These are phyloP conservation scores for Nicotiana sylvestris DNA, from an alignment of 257 asterid genomes.

Conservation along the genomic window DNA sequence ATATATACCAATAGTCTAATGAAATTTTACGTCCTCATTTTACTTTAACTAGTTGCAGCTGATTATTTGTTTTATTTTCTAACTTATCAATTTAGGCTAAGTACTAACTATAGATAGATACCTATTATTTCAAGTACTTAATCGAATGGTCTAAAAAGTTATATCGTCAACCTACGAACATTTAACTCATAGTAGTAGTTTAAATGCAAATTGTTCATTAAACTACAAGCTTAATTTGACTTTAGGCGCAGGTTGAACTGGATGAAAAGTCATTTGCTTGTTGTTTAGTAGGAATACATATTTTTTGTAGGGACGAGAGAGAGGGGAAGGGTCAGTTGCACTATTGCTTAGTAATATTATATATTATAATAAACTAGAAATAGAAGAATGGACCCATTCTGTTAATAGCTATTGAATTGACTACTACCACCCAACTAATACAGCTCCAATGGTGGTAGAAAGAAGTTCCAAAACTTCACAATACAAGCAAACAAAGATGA, in stretches of 20 bases:
- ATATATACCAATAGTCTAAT: not conserved
- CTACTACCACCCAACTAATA: constrained; percentile 11
- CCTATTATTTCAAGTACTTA: not conserved
- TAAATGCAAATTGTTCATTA: not conserved
- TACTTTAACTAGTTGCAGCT: not conserved
- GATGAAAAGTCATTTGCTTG: not conserved
- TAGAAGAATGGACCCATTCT: constrained; percentile 12
- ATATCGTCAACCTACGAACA: not conserved
- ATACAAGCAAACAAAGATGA: not conserved
- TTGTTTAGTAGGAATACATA: not conserved
- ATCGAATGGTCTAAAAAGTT: not conserved
- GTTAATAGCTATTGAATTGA: constrained; percentile 7
- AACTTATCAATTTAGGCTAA: not conserved
- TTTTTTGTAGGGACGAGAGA: not conserved
- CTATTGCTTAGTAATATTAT: not conserved
- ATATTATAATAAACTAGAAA: not conserved
- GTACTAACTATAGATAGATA: not conserved
- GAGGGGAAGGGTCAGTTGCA: not conserved
- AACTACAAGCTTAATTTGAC: not conserved
- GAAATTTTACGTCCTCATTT: not conserved
- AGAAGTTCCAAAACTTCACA: not conserved
- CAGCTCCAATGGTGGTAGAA: not conserved
- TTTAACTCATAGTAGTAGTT: not conserved
- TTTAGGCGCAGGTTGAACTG: not conserved
- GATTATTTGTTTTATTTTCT: not conserved